Base-by-base conservation (phyloP, 108 stramenopile genomes). In the Ochromonas danica region DNA sequence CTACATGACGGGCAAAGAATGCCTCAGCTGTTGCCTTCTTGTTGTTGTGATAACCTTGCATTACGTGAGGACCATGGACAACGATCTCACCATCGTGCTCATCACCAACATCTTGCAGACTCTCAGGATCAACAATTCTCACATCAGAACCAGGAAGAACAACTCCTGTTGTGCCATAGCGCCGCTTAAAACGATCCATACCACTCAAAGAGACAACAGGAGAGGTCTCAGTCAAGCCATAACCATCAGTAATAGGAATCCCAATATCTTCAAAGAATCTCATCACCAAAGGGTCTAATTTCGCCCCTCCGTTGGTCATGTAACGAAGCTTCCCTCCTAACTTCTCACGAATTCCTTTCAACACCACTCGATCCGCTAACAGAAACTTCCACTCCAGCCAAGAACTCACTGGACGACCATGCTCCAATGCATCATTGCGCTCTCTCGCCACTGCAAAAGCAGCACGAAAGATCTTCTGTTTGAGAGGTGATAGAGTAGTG, bases 21-120 rank as follows among this genome's bases (percentile, higher is more conserved):
- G 95, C 96, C 81, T 97, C 94, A n/a, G 83, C 91, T 0, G 94
- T 94, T 0, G 93, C 93, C 61, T 95, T 93, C 25, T 88, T 90
- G 61, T 94, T 93, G 43, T 92, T 91, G 88, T 94, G 88, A 85
- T 97, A 97, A 39, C 96, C 94, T 77, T 82, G 84, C 95, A 97
- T 95, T 1, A 97, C 89, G 84, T 94, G 93, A n/a, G 92, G 91
- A 1, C 96, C 96, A 70, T 79, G 70, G 0, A 61, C 70, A 45
- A 61, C 61, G 43, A 81, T 61, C 84, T 97, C 94, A n/a, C 94
- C 94, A 43, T 93, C 92, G 83, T 0, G n/a, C 27, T 1, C 70
- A 36, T 17, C 25, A 17, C 10, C 10, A 39, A 75, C 36, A 3
- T 6, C 35, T 27, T 39, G 14, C 25, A 57, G 27, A 36, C 14